phyloP scores from a whole-genome alignment of 108 stramenopile species.

The Fragilariopsis cylindrus region DNA sequence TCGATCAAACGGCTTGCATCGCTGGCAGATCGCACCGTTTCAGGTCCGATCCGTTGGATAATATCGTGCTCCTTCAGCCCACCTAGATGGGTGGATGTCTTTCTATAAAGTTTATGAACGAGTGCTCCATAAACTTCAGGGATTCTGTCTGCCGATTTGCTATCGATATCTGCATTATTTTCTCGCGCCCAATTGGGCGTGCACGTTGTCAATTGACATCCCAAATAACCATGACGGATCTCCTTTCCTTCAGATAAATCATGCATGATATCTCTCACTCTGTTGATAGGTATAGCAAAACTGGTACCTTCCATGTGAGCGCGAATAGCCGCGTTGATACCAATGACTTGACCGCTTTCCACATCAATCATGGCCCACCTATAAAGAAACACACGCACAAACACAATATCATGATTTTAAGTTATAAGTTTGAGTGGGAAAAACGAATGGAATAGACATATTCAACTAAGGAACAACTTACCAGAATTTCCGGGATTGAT shows the following conservation, averaged over 20 bases:
- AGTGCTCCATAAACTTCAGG: slow-evolving; percentile 81
- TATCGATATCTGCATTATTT: slow-evolving; percentile 44
- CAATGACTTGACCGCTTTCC: slow-evolving; percentile 77
- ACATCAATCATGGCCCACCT: slow-evolving; percentile 90
- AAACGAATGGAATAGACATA: background rate
- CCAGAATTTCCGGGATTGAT: slow-evolving; percentile 68
- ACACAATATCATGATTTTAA: background rate
- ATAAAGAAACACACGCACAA: slow-evolving; percentile 3
- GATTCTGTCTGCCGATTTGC: slow-evolving; percentile 11
- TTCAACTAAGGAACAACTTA: background rate
- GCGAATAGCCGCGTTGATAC: slow-evolving; percentile 89
- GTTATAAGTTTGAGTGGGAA: background rate
- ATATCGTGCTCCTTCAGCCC: slow-evolving; percentile 78
- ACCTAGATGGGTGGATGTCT: slow-evolving; percentile 69
- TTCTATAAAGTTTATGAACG: slow-evolving; percentile 73
- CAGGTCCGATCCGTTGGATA: slow-evolving; percentile 66
- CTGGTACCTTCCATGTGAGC: slow-evolving; percentile 90
- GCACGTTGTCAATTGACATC: slow-evolving; percentile 54
- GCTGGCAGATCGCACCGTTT: slow-evolving; percentile 57
- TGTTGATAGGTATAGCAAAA: slow-evolving; percentile 90
- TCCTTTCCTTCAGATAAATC: slow-evolving; percentile 66
- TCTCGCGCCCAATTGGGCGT: slow-evolving; percentile 74
- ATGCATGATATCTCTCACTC: slow-evolving; percentile 69
- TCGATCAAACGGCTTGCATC: slow-evolving; percentile 83
- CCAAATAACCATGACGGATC: slow-evolving; percentile 86